phyloP scores from a whole-genome alignment of 495 filamentous ascomycete species.

The Xylaria palmicola region DNA sequence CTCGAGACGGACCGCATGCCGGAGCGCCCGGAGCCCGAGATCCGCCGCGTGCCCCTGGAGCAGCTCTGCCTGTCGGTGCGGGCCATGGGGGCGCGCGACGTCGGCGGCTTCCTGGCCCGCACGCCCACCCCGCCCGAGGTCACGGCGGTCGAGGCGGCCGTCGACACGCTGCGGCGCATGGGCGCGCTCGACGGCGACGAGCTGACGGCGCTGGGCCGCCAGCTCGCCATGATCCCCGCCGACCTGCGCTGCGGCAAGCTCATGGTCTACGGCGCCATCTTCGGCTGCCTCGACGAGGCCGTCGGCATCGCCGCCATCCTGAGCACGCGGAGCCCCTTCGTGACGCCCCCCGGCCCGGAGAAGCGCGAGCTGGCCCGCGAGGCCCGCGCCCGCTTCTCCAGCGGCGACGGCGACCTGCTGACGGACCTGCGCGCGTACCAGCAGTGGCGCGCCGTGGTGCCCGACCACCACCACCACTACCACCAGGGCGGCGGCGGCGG shows the following conservation, averaged over 20 bases:
- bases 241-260: slow-evolving; percentile 92
- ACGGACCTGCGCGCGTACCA: slow-evolving; percentile 83
- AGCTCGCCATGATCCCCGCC: slow-evolving; percentile 90
- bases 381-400: slow-evolving; percentile 70
- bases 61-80: slow-evolving; percentile 92
- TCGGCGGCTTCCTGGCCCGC: slow-evolving; percentile 75
- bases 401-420: slow-evolving; percentile 80
- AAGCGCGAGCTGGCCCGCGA: slow-evolving; percentile 80
- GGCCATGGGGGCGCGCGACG: slow-evolving; percentile 86
- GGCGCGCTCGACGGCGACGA: slow-evolving; percentile 83
- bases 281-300: slow-evolving; percentile 83
- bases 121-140: slow-evolving; percentile 86
- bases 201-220: slow-evolving; percentile 84
- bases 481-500: too few species aligned
- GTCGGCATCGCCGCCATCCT: slow-evolving; percentile 90
- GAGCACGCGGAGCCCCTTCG: slow-evolving; percentile 79
- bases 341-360: slow-evolving; percentile 73
- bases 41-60: slow-evolving; percentile 87
- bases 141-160: slow-evolving; percentile 79
- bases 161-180: slow-evolving; percentile 75
- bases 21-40: slow-evolving; percentile 88
- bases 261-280: slow-evolving; percentile 92
- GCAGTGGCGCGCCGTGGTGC: slow-evolving; percentile 70
- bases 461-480: too few species aligned
- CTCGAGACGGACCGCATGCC: slow-evolving; percentile 83